Evolutionary conservation across 192 early-diverging fungal genomes (phyloP).

Genomic region (Obelidium mucronatum): DNA sequence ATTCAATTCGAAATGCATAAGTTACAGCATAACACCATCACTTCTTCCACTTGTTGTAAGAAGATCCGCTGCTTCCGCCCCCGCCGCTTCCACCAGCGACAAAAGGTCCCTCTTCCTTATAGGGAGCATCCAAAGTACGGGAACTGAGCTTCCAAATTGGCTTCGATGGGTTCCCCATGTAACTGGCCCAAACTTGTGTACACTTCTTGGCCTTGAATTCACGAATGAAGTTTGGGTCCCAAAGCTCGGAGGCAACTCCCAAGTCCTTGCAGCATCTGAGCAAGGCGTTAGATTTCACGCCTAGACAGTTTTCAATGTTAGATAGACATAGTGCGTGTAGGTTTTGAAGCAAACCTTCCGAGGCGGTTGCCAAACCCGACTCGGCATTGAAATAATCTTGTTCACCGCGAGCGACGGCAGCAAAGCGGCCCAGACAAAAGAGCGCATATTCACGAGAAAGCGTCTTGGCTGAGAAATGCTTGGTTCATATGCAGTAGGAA

Average conservation of each 20-base stretch:
- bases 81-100: not conserved
- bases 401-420: conserved; percentile 92
- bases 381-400: conserved; percentile 85
- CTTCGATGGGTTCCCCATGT: conserved; percentile 77
- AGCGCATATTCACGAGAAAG: conserved; percentile 91
- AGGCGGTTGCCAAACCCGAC: conserved; percentile 77
- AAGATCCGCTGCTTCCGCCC: not conserved
- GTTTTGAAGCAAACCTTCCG: conserved; percentile 66
- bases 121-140: conserved; percentile 70
- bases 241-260: conserved; percentile 78
- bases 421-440: conserved; percentile 86
- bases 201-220: conserved; percentile 86
- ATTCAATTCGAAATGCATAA: too few relatives aligned
- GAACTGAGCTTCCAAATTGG: conserved; percentile 88
- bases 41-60: too few relatives aligned
- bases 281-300: conserved; percentile 88
- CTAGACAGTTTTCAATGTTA: not conserved
- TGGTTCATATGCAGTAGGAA: too few relatives aligned
- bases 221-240: conserved; percentile 90
- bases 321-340: too few relatives aligned
- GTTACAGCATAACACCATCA: too few relatives aligned
- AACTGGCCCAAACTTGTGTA: conserved; percentile 78
- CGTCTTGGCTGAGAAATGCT: conserved; percentile 38
- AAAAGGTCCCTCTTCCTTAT: conserved; percentile 48
- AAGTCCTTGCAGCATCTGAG: conserved; percentile 98